Evolutionary conservation across 371 early-diverging fungal genomes (phyloP), one percentile per base, ranked within the genome.

Genomic region (Rhizopus microsporus): DNA sequence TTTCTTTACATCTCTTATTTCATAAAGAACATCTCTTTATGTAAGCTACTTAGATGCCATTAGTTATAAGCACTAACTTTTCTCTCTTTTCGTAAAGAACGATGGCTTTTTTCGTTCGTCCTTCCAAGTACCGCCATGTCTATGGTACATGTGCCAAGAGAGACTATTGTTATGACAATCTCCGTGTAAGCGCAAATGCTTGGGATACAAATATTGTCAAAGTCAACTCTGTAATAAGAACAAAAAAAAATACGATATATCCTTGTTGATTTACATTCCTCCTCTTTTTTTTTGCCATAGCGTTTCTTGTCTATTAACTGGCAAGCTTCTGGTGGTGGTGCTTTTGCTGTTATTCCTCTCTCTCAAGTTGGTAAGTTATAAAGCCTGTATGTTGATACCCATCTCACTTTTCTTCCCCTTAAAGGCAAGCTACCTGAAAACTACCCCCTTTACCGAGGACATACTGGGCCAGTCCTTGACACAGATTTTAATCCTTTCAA

Each of bases 401-500:
- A 35, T 39, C 3, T 16, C 5, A 53, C n/a, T 9, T 49, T 7
- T 48, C 43, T 53, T 37, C 7, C 29, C 16, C 23, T 12, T 6
- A 23, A 62, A 87, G 90, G 90, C 61, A 95, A 95, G 75, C 76
- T 97, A 39, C 83, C 88, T 31, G 91, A 90, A 40, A 86, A 87
- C 55, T 85, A 88, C 45, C 97, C 98, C 3, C 78, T 96, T 30
- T 95, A 90, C 63, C 85, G 86, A 58, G 98, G 96, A 29, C 99
- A 98, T 67, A 86, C 93, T 10, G 95, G 86, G 6, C 88, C 98
- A 37, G 99, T 98, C 9, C 81, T 97, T 48, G 99, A 98, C 76
- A 98, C 98, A 31, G 95, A 93, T 68, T 98, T 96, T 60, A 93
- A 96, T 59, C 98, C 97, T 17, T 98, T 97, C 81, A 97, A 98